Conservation (phyloP, 1,284 basidiomycete genomes). For the Austroboletus niveus region DNA sequence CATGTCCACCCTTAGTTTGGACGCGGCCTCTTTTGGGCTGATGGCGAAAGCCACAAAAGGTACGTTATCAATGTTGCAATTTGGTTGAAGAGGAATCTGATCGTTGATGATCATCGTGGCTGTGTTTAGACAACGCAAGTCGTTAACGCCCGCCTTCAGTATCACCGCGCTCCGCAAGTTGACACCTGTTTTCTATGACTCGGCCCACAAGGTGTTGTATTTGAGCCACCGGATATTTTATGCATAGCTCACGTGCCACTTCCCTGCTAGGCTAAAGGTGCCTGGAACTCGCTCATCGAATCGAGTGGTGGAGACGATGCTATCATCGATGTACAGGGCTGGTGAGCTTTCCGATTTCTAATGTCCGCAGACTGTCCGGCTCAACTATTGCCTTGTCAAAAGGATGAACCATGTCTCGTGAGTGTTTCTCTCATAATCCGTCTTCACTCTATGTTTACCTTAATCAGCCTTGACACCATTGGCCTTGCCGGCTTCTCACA, state of each 20-base stretch:
- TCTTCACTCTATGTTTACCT: background rate
- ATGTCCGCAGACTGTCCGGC: background rate
- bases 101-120: background rate
- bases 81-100: background rate
- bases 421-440: slow-evolving; percentile 3
- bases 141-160: slow-evolving; percentile 9
- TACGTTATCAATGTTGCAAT: background rate
- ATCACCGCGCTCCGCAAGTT: slow-evolving; percentile 13
- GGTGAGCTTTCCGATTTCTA: slow-evolving; percentile 7
- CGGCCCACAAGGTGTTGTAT: slow-evolving; percentile 40
- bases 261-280: slow-evolving; percentile 37
- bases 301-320: slow-evolving; percentile 25
- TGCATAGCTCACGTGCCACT: background rate
- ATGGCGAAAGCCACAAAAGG: slow-evolving; percentile 16
- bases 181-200: slow-evolving; percentile 34
- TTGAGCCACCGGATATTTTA: background rate
- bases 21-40: slow-evolving; percentile 15
- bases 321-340: slow-evolving; percentile 51
- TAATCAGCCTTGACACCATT: slow-evolving; percentile 12
- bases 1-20: slow-evolving; percentile 12
- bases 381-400: slow-evolving; percentile 8
- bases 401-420: slow-evolving; percentile 53
- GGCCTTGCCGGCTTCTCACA: slow-evolving; percentile 56
- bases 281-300: slow-evolving; percentile 50
- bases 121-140: slow-evolving; percentile 37